phyloP scores from a whole-genome alignment of 73 alveolate genomes.

The Uronychia setigera region DNA sequence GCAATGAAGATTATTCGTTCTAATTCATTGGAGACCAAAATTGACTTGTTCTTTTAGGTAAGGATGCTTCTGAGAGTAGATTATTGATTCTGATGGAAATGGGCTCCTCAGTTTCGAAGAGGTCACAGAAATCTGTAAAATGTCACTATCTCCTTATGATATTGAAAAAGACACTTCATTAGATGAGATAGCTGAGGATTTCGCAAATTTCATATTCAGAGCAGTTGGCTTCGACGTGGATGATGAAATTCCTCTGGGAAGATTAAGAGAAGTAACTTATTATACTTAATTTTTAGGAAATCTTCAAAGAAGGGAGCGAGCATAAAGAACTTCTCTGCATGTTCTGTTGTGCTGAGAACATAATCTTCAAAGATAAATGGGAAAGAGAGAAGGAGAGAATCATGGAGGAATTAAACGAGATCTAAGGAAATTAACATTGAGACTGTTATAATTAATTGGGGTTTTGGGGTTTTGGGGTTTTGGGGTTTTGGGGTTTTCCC shows the following conservation, averaged over 20 bases:
- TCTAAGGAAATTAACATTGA: too few relatives aligned
- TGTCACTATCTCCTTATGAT: not conserved
- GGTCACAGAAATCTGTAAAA: slow-evolving; percentile 10
- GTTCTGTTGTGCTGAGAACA: slow-evolving; percentile 9
- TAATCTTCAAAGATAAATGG: slow-evolving; percentile 3
- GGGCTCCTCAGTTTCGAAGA: slow-evolving; percentile 6
- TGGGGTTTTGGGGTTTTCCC: too few relatives aligned
- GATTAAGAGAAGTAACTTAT: not conserved
- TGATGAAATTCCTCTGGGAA: slow-evolving; percentile 1
- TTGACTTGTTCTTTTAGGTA: slow-evolving; percentile 19
- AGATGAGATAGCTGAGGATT: not conserved
- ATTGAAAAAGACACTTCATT: not conserved
- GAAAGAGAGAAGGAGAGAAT: too few relatives aligned
- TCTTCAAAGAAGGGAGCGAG: not conserved
- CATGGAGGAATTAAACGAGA: too few relatives aligned
- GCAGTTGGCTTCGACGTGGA: not conserved
- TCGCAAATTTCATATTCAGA: not conserved
- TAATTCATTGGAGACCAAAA: slow-evolving; percentile 7
- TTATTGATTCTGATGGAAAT: slow-evolving; percentile 15
- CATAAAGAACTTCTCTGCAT: not conserved
- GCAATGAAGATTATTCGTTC: slow-evolving; percentile 14
- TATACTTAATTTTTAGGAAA: not conserved
- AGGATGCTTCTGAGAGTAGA: not conserved
- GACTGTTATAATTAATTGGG: too few relatives aligned
- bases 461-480: too few relatives aligned